Base-by-base conservation (phyloP, 352 stramenopile genomes). In the Pseudoperonospora humuli region DNA sequence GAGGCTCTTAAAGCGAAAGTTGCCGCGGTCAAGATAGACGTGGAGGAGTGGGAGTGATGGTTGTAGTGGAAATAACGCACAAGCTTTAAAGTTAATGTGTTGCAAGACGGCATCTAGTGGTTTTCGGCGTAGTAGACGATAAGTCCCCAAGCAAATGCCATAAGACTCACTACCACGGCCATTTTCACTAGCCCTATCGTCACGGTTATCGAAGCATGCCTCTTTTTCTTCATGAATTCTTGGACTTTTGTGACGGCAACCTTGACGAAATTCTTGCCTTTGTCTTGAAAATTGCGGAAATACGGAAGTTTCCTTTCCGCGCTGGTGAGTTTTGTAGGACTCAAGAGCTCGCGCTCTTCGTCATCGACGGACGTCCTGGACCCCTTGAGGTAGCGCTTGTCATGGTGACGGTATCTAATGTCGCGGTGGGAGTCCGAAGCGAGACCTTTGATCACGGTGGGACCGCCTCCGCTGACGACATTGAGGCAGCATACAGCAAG, bases 11-110 rank as follows among this genome's bases (percentile, higher is more conserved):
- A 40, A 43, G 56, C 45, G 23, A 61, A 61, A 14, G 46, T 61
- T 38, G 56, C 50, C n/a, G 27, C 51, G 10, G 42, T 65, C 24
- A 19, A 47, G 37, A 39, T 65, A 54, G 56, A 65, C 18, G 40
- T 57, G 41, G 56, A 65, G 17, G 56, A 65, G 23, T 65, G 56
- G 56, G 35, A 65, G 17, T 48, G 52, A n/a, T n/a, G 24, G 20
- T 49, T 0, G 45, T n/a, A 26, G 2, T 25, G 17, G 15, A 14
- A 2, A 23, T 11, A 19, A 37, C 10, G 7, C 14, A 21, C 2
- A 38, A 36, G 17, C 11, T 38, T 24, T 23, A n/a, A 7, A 15
- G 26, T 32, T 32, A 13, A 15, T 38, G 32, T n/a, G n/a, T n/a
- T n/a, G n/a, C n/a, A n/a, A n/a, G n/a, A 14, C 15, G 14, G 17